Percentiles rank a stretch among this genome's conserved stretches.
Evolutionary conservation across 108 stramenopile species (phyloP).

Genomic region (Epithemia pelagica): DNA sequence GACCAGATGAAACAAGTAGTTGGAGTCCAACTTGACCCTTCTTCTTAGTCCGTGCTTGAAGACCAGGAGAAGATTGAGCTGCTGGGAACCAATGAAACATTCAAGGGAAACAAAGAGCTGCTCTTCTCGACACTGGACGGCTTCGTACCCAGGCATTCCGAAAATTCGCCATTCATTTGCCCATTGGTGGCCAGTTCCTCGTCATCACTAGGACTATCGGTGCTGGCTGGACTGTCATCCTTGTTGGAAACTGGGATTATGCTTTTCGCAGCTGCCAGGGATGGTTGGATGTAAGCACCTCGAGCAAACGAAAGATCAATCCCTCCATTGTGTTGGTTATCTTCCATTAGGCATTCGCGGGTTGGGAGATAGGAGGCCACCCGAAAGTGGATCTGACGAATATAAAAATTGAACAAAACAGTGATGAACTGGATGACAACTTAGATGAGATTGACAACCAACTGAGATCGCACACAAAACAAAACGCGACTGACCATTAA

Average conservation of each 20-base stretch:
- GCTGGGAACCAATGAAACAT: no score
- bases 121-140: no score
- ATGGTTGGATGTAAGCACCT: slow-evolving; percentile 8
- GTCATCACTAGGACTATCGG: background rate
- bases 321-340: background rate
- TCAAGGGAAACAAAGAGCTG: no score
- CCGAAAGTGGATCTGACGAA: slow-evolving; percentile 45
- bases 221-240: background rate
- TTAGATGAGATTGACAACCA: background rate
- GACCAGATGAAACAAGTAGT: no score
- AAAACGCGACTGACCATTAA: background rate
- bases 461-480: background rate
- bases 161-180: background rate
- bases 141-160: background rate
- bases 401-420: slow-evolving; percentile 48
- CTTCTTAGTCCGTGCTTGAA: no score
- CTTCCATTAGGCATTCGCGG: background rate
- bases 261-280: background rate
- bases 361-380: slow-evolving; percentile 19
- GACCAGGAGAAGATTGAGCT: no score
- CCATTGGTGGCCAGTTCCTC: background rate
- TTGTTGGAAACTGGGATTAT: background rate
- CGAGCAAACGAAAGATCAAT: background rate
- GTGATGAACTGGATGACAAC: slow-evolving; percentile 15
- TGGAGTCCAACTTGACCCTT: no score